Conservation (phyloP, 2,329 filamentous ascomycete genomes). For the Paraphaeosphaeria sporulosa region DNA sequence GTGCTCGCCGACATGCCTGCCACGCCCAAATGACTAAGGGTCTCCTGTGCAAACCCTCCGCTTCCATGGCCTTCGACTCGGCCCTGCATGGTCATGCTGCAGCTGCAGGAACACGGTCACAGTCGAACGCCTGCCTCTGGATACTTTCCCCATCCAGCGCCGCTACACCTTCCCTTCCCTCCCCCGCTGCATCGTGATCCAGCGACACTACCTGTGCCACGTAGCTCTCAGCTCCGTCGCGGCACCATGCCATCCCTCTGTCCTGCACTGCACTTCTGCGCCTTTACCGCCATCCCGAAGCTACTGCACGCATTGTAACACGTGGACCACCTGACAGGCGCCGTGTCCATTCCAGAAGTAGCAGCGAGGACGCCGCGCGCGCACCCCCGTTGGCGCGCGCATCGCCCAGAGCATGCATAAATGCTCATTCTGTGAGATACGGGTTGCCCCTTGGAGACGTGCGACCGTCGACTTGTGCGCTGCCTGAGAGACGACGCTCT, state of each 20-base stretch:
- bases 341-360: background rate
- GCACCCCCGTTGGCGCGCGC: background rate
- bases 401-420: constrained; percentile 5
- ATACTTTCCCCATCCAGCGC: background rate
- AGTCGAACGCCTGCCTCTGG: background rate
- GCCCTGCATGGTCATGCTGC: constrained; percentile 8
- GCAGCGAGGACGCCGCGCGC: background rate
- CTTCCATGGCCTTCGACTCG: constrained; percentile 8
- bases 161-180: background rate
- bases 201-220: background rate
- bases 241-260: too few relatives aligned
- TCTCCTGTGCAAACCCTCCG: background rate
- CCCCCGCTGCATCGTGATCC: too few relatives aligned
- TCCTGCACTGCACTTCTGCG: background rate
- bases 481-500: too few relatives aligned
- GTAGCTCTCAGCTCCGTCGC: background rate
- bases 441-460: constrained; percentile 4
- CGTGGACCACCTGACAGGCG: constrained; percentile 12
- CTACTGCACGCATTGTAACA: constrained; percentile 7
- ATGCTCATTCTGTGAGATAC: too few relatives aligned
- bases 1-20: background rate
- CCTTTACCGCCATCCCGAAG: background rate
- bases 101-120: background rate
- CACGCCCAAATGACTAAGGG: too few relatives aligned
- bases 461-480: background rate